Percentiles rank a stretch among this genome's conserved stretches.
These are phyloP conservation scores for Rickenella mellea DNA, from an alignment of 768 basidiomycete species.

Conservation along the genomic window DNA sequence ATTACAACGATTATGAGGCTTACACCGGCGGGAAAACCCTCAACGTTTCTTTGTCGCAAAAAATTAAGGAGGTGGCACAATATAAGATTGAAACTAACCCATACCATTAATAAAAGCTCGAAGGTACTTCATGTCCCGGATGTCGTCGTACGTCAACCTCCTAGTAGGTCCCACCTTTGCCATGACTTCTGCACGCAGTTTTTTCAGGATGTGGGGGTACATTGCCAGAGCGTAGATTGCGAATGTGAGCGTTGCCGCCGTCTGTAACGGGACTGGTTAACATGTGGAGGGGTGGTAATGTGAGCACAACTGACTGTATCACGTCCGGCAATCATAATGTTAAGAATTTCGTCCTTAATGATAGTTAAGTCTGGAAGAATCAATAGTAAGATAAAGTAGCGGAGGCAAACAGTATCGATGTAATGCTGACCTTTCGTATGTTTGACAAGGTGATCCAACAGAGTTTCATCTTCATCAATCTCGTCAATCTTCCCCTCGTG, in stretches of 20 bases:
- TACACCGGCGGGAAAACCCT: slow-evolving; percentile 17
- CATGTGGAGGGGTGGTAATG: slow-evolving; percentile 22
- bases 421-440: slow-evolving; percentile 24
- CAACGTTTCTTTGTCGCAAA: slow-evolving; percentile 3
- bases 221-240: slow-evolving; percentile 45
- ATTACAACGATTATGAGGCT: not conserved
- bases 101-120: slow-evolving; percentile 46
- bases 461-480: slow-evolving; percentile 23
- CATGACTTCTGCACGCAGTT: slow-evolving; percentile 15
- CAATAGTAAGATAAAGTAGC: not conserved
- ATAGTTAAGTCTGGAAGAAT: slow-evolving; percentile 24
- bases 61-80: not conserved
- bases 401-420: not conserved
- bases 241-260: slow-evolving; percentile 41
- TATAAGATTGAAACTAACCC: too few relatives aligned
- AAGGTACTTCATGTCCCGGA: slow-evolving; percentile 50
- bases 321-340: slow-evolving; percentile 15
- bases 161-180: slow-evolving; percentile 29
- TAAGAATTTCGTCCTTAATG: slow-evolving; percentile 12
- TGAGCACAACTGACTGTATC: slow-evolving; percentile 15
- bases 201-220: slow-evolving; percentile 32
- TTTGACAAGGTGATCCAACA: slow-evolving; percentile 31
- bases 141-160: slow-evolving; percentile 43
- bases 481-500: slow-evolving; percentile 10
- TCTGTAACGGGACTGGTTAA: slow-evolving; percentile 38